phyloP scores from a whole-genome alignment of 2,329 filamentous ascomycete genomes.

The Diaporthe sp. region DNA sequence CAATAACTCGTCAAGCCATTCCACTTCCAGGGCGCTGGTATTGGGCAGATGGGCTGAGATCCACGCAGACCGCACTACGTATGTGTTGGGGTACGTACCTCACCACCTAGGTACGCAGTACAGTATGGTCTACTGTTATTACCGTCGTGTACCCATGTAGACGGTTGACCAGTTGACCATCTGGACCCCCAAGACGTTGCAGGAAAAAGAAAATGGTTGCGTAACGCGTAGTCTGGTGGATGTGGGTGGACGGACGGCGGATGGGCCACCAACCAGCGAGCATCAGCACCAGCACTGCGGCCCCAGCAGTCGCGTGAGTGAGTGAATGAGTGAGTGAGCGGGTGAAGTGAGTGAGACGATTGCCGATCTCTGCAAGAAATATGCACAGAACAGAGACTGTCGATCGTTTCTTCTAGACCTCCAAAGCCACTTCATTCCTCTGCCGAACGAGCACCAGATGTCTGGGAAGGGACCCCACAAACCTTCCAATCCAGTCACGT shows the following conservation, averaged over 20 bases:
- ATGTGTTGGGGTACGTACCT: background rate
- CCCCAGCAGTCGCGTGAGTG: background rate
- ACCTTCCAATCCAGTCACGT: background rate
- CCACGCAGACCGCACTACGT: constrained; percentile 4
- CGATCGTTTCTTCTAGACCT: constrained; percentile 39
- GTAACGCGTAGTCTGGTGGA: constrained; percentile 6
- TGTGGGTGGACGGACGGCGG: background rate
- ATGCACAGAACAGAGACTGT: constrained; percentile 17
- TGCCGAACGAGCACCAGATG: constrained; percentile 19
- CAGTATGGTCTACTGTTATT: no score
- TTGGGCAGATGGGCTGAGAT: constrained; percentile 12
- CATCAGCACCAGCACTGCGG: background rate
- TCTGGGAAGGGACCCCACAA: background rate
- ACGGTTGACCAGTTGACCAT: background rate
- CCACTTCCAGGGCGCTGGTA: constrained; percentile 13
- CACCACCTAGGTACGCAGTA: no score
- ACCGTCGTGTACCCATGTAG: background rate
- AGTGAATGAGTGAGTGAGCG: background rate
- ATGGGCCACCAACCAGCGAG: background rate
- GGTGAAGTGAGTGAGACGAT: background rate
- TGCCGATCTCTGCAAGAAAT: constrained; percentile 33
- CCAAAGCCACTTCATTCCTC: constrained; percentile 26
- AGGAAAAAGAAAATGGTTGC: constrained; percentile 7
- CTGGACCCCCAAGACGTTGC: background rate
- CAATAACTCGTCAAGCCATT: constrained; percentile 26